Evolutionary conservation across 805 yeast genomes (phyloP).

Genomic region (Yarrowia sp.): DNA sequence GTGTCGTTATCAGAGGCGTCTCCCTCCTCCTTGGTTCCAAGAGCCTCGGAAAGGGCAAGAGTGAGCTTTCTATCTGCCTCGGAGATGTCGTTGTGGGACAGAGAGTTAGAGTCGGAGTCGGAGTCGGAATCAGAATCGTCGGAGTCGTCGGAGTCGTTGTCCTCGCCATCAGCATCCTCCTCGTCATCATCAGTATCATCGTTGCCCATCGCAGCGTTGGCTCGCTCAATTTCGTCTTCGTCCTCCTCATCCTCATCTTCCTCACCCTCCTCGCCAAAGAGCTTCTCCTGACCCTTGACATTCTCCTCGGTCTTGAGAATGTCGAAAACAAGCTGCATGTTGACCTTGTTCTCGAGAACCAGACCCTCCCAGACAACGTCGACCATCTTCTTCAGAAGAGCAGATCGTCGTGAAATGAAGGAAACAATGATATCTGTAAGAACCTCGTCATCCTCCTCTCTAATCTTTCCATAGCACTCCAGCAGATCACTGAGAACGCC

Average conservation of each 20-base stretch:
- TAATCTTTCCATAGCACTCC: constrained; percentile 49
- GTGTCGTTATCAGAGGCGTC: constrained; percentile 38
- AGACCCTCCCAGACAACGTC: constrained; percentile 57
- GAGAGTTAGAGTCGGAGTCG: constrained; percentile 37
- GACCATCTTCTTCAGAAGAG: constrained; percentile 56
- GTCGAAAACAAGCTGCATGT: constrained; percentile 49
- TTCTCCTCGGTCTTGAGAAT: constrained; percentile 67
- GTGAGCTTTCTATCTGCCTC: constrained; percentile 41
- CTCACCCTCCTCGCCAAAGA: constrained; percentile 65
- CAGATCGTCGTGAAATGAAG: constrained; percentile 54
- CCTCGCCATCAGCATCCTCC: constrained; percentile 39
- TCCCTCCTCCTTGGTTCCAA: constrained; percentile 29
- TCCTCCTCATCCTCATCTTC: constrained; percentile 47
- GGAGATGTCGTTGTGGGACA: constrained; percentile 36
- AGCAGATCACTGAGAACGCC: constrained; percentile 69
- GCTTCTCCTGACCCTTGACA: constrained; percentile 68
- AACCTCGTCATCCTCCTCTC: constrained; percentile 40
- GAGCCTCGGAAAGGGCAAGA: constrained; percentile 36
- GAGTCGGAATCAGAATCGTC: constrained; percentile 43
- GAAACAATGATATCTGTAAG: constrained; percentile 58
- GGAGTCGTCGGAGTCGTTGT: constrained; percentile 10
- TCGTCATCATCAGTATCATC: constrained; percentile 39
- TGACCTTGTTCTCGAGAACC: constrained; percentile 44
- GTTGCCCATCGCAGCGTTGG: constrained; percentile 37
- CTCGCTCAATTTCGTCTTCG: constrained; percentile 35